These are phyloP conservation scores for Leptosphaerulina australis DNA, from an alignment of 2,329 filamentous ascomycete genomes.

Conservation along the genomic window DNA sequence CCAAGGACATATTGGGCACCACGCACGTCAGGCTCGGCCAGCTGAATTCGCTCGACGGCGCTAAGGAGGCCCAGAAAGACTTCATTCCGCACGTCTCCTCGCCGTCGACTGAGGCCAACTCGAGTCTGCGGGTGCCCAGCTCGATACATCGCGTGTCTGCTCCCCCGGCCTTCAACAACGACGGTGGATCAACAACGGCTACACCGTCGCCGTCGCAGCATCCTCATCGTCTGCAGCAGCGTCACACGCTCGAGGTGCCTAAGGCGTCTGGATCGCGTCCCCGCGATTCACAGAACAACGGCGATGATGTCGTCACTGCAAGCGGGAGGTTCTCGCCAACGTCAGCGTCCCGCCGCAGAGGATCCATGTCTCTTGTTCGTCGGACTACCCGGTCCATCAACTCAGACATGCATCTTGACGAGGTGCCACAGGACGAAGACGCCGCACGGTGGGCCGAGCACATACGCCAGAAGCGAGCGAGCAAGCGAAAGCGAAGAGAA, in stretches of 20 bases:
- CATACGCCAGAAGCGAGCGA: conserved; percentile 88
- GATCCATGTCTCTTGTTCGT: conserved; percentile 82
- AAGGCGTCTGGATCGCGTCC: conserved; percentile 66
- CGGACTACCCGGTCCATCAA: conserved; percentile 83
- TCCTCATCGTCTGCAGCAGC: conserved; percentile 70
- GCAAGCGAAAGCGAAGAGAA: conserved; percentile 80
- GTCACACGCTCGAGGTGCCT: conserved; percentile 88
- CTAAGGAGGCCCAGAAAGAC: conserved; percentile 41
- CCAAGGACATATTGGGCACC: conserved; percentile 43
- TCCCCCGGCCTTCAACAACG: conserved; percentile 63
- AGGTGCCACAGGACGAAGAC: conserved; percentile 85
- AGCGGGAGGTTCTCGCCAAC: conserved; percentile 84
- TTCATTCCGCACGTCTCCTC: conserved; percentile 30
- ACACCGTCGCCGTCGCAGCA: conserved; percentile 57
- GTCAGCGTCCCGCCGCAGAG: conserved; percentile 68
- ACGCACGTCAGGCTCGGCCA: conserved; percentile 48
- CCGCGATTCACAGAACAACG: conserved; percentile 65
- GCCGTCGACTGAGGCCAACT: conserved; percentile 23
- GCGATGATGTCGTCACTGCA: conserved; percentile 67
- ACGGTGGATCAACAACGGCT: conserved; percentile 53
- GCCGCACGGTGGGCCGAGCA: conserved; percentile 91
- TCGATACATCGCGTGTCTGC: conserved; percentile 64
- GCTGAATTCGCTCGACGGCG: conserved; percentile 32
- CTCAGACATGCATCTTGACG: conserved; percentile 82
- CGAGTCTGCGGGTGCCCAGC: conserved; percentile 46